Percentiles rank a stretch among this genome's conserved stretches.
These are phyloP conservation scores for Udeniomyces megalosporus DNA, from an alignment of 768 basidiomycete species.

Conservation along the genomic window DNA sequence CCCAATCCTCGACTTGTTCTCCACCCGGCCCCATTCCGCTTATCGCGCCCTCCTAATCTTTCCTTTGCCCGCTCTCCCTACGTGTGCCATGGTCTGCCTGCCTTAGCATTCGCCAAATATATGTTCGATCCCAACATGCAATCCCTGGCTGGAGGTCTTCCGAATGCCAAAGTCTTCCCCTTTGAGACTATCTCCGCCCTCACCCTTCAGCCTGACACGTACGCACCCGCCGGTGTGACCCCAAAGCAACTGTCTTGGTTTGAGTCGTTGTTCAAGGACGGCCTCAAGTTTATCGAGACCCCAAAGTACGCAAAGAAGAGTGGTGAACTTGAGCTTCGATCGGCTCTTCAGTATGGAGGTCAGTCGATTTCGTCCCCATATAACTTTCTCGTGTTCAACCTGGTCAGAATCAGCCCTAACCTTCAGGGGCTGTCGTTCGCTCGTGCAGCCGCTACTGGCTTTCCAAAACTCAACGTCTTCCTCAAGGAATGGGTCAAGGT, in stretches of 20 bases:
- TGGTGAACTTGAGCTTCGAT: slow-evolving; percentile 37
- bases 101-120: background rate
- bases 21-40: slow-evolving; percentile 18
- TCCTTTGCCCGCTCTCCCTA: too few relatives aligned
- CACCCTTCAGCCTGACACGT: slow-evolving; percentile 36
- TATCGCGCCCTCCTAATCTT: background rate
- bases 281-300: slow-evolving; percentile 31
- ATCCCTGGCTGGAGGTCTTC: slow-evolving; percentile 12
- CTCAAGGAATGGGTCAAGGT: slow-evolving; percentile 7
- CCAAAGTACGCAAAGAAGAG: slow-evolving; percentile 42
- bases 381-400: too few relatives aligned
- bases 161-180: slow-evolving; percentile 32
- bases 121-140: background rate
- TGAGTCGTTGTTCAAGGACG: slow-evolving; percentile 23
- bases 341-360: slow-evolving; percentile 59
- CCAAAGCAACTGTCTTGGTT: slow-evolving; percentile 20
- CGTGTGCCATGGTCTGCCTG: background rate
- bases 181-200: slow-evolving; percentile 47
- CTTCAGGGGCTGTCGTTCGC: background rate
- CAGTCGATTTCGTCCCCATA: background rate
- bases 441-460: background rate
- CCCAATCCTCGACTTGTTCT: slow-evolving; percentile 25
- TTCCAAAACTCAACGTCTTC: slow-evolving; percentile 2
- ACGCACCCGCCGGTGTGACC: slow-evolving; percentile 33
- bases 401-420: too few relatives aligned